Evolutionary conservation across 2,329 filamentous ascomycete genomes (phyloP).

Genomic region (Fusarium dlaminii): DNA sequence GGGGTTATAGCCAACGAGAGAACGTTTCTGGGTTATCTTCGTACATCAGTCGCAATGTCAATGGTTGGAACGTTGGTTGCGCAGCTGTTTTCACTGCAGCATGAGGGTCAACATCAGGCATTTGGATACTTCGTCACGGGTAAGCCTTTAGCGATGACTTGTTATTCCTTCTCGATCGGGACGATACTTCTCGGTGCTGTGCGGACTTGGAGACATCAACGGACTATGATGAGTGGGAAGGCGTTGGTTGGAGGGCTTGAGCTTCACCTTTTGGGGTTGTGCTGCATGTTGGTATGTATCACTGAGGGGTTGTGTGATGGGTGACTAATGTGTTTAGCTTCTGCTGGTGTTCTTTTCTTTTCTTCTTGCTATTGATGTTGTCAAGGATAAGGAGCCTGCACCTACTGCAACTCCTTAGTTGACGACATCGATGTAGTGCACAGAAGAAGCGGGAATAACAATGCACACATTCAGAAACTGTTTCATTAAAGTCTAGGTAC

Average conservation of each 20-base stretch:
- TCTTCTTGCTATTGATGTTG: conserved; percentile 36
- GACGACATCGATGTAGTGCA: rapidly evolving
- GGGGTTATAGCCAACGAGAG: conserved; percentile 70
- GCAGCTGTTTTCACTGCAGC: conserved; percentile 70
- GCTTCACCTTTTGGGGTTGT: conserved; percentile 37
- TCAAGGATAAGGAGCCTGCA: background rate
- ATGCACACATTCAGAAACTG: background rate
- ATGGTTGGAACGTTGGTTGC: conserved; percentile 73
- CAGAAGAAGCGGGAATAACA: background rate
- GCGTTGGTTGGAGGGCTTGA: conserved; percentile 47
- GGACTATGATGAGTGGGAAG: conserved; percentile 43
- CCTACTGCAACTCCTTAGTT: background rate
- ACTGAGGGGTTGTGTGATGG: background rate
- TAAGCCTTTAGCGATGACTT: conserved; percentile 62
- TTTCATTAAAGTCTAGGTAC: background rate
- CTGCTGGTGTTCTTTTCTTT: conserved; percentile 38
- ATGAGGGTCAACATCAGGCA: conserved; percentile 36
- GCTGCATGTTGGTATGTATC: conserved; percentile 26
- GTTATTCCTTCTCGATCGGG: conserved; percentile 53
- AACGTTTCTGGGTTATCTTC: conserved; percentile 78
- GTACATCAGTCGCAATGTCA: conserved; percentile 74
- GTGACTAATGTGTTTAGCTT: conserved; percentile 27
- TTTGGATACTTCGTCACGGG: conserved; percentile 71
- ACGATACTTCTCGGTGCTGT: conserved; percentile 45
- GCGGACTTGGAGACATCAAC: conserved; percentile 47